These are phyloP conservation scores for Scedosporium apiospermum DNA, from an alignment of 2,329 filamentous ascomycete species.

Conservation along the genomic window DNA sequence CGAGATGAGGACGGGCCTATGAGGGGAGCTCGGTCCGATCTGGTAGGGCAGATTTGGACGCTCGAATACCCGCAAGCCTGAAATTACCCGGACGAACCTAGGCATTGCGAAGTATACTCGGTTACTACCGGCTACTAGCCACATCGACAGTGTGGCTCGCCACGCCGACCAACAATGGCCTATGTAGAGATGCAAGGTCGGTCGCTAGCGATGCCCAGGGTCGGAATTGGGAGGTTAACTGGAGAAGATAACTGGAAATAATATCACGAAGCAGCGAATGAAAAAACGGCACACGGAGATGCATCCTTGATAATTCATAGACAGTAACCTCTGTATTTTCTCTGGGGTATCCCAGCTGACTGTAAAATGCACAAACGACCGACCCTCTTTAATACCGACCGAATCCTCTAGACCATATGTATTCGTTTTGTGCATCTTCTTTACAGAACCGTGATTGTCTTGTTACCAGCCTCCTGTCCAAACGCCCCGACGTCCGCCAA, in stretches of 20 bases:
- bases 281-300: too few species aligned
- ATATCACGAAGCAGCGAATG: too few species aligned
- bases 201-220: too few species aligned
- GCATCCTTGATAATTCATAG: too few species aligned
- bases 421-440: not conserved
- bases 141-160: not conserved
- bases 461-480: not conserved
- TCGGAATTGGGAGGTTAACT: too few species aligned
- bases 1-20: not conserved
- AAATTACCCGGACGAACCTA: not conserved
- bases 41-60: not conserved
- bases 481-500: not conserved
- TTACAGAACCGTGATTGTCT: not conserved
- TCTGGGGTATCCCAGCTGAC: not conserved
- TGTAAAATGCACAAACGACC: not conserved
- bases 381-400: not conserved
- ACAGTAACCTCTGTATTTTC: too few species aligned
- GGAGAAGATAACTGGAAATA: too few species aligned
- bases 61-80: not conserved
- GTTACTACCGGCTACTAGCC: slow-evolving; percentile 5
- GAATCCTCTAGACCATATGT: not conserved
- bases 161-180: not conserved
- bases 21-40: slow-evolving; percentile 3
- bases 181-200: not conserved
- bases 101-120: not conserved